Evolutionary conservation across 2,329 filamentous ascomycete genomes (phyloP).

Genomic region (Colletotrichum sp.): DNA sequence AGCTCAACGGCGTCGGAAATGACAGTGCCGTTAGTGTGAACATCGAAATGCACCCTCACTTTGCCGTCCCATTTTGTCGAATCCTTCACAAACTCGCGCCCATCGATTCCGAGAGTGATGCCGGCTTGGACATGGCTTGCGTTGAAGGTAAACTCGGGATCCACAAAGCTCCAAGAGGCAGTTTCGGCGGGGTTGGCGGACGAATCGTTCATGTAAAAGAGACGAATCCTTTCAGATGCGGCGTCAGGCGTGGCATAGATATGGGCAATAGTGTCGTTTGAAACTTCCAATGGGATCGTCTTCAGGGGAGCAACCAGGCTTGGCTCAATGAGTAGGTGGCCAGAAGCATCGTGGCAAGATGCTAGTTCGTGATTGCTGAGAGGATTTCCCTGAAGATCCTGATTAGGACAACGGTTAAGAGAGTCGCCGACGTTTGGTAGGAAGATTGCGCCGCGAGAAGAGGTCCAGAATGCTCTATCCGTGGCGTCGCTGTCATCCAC

Average conservation of each 20-base stretch:
- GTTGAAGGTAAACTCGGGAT: constrained; percentile 31
- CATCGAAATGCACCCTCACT: constrained; percentile 30
- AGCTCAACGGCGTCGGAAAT: not conserved
- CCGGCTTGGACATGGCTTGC: constrained; percentile 30
- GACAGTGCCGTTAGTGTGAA: constrained; percentile 24
- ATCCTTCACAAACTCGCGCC: constrained; percentile 31
- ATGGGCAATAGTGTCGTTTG: constrained; percentile 19
- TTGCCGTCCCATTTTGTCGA: constrained; percentile 31
- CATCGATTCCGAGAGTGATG: constrained; percentile 40
- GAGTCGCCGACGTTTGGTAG: constrained; percentile 41
- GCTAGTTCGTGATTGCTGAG: constrained; percentile 29
- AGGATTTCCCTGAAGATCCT: constrained; percentile 8
- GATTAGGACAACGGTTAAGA: constrained; percentile 30
- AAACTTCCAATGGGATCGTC: constrained; percentile 30
- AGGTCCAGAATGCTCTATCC: constrained; percentile 29
- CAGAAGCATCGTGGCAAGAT: constrained; percentile 39
- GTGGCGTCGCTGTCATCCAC: constrained; percentile 30
- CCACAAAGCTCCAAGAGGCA: constrained; percentile 29
- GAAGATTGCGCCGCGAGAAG: constrained; percentile 33
- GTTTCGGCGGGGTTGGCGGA: not conserved
- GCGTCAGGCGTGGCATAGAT: not conserved
- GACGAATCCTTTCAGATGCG: constrained; percentile 26
- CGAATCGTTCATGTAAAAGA: constrained; percentile 28
- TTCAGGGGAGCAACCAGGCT: constrained; percentile 34
- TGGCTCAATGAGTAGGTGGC: constrained; percentile 32